phyloP scores from a whole-genome alignment of 2,329 filamentous ascomycete species.

The Colletotrichum tanaceti region DNA sequence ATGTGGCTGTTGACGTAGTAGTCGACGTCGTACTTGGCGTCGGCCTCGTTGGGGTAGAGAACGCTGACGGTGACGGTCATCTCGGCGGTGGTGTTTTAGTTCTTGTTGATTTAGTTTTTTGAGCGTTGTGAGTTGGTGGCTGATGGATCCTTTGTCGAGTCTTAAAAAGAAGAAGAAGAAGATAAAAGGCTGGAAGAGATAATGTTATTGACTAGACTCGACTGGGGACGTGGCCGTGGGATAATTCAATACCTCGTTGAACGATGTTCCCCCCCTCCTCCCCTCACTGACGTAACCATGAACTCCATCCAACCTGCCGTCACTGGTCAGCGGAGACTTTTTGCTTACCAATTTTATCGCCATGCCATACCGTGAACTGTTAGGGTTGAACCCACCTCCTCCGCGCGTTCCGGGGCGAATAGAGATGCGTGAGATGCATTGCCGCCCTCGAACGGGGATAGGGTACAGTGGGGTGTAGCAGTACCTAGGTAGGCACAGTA shows the following conservation, averaged over 20 bases:
- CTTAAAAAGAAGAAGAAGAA: too few species aligned
- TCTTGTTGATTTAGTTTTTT: not conserved
- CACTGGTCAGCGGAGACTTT: not conserved
- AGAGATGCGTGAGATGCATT: not conserved
- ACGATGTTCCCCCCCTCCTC: not conserved
- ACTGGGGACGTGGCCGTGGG: not conserved
- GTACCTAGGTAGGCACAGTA: too few species aligned
- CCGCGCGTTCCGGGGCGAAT: slow-evolving; percentile 26
- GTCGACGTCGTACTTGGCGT: slow-evolving; percentile 40
- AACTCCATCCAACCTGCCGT: not conserved
- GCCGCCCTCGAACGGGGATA: slow-evolving; percentile 8
- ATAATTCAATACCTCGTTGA: slow-evolving; percentile 28
- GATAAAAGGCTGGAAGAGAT: not conserved
- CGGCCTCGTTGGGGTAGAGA: slow-evolving; percentile 44
- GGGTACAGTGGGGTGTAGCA: too few species aligned
- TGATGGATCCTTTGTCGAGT: not conserved
- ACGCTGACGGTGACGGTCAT: slow-evolving; percentile 36
- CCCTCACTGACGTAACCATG: slow-evolving; percentile 34
- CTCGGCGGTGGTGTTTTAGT: not conserved
- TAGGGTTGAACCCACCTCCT: slow-evolving; percentile 20
- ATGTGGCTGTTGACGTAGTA: slow-evolving; percentile 39
- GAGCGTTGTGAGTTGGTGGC: not conserved
- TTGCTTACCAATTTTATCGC: slow-evolving; percentile 26
- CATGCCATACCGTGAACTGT: not conserved
- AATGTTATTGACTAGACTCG: too few species aligned